phyloP scores from a whole-genome alignment of 257 asterid species.

The Rehmannia glutinosa region DNA sequence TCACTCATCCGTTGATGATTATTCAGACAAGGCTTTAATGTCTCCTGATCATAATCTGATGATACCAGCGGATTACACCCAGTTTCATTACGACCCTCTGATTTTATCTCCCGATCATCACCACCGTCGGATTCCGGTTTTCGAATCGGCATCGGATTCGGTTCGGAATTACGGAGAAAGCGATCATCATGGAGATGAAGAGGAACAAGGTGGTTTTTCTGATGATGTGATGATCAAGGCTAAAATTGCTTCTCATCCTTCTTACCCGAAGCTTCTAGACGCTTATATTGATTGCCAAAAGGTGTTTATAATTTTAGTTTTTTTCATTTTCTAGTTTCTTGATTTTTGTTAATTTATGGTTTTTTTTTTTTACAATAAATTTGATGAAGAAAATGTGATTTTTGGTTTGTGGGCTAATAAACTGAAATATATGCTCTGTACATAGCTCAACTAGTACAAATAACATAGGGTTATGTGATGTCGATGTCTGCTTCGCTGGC shows the following conservation, averaged over 20 bases:
- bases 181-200: slow-evolving; percentile 16
- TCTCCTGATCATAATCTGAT: slow-evolving; percentile 33
- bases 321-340: neutral
- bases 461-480: too few relatives aligned
- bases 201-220: neutral
- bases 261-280: slow-evolving; percentile 47
- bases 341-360: neutral
- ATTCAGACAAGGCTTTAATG: slow-evolving; percentile 33
- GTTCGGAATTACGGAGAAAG: neutral
- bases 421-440: too few relatives aligned
- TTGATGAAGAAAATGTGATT: too few relatives aligned
- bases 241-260: slow-evolving; percentile 55
- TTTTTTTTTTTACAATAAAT: neutral
- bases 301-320: slow-evolving; percentile 16
- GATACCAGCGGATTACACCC: slow-evolving; percentile 29
- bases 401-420: neutral
- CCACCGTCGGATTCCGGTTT: slow-evolving; percentile 16
- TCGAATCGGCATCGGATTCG: slow-evolving; percentile 17
- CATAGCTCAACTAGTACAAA: too few relatives aligned
- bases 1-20: slow-evolving; percentile 14
- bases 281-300: slow-evolving; percentile 58
- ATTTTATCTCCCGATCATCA: slow-evolving; percentile 13
- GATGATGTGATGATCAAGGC: slow-evolving; percentile 25
- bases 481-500: too few relatives aligned
- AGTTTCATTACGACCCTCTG: slow-evolving; percentile 21